phyloP scores from a whole-genome alignment of 2,329 filamentous ascomycete species.

The Fusarium hainanense region DNA sequence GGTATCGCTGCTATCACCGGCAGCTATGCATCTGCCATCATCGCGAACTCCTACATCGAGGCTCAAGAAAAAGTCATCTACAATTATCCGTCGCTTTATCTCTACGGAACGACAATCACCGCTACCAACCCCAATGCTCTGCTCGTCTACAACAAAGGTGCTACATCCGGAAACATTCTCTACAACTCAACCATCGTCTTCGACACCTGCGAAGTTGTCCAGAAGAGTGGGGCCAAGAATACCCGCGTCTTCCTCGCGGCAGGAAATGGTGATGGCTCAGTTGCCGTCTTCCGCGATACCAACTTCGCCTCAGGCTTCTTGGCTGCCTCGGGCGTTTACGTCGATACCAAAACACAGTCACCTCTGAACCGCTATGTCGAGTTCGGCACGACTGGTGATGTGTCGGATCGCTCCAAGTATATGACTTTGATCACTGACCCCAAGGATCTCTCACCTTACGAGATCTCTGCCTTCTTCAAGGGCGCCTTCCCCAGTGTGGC shows the following conservation, averaged over 20 bases:
- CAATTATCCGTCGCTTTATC: constrained; percentile 54
- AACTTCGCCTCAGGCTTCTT: constrained; percentile 51
- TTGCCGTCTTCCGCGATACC: constrained; percentile 55
- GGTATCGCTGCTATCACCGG: constrained; percentile 47
- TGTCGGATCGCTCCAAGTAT: constrained; percentile 49
- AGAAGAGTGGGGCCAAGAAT: constrained; percentile 47
- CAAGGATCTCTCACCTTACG: constrained; percentile 46
- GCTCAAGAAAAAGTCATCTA: constrained; percentile 56
- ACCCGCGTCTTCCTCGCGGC: constrained; percentile 56
- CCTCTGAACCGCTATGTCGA: constrained; percentile 54
- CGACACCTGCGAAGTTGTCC: constrained; percentile 53
- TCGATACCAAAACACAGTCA: constrained; percentile 49
- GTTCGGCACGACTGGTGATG: constrained; percentile 53
- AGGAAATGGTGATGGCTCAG: constrained; percentile 54
- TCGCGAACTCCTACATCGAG: constrained; percentile 59
- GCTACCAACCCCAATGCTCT: constrained; percentile 49
- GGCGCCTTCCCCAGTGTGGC: constrained; percentile 19
- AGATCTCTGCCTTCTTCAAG: constrained; percentile 34
- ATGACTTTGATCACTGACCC: constrained; percentile 49
- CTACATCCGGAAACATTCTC: constrained; percentile 37
- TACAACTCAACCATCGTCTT: constrained; percentile 56
- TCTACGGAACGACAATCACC: constrained; percentile 57
- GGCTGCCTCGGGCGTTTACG: constrained; percentile 49
- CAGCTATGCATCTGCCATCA: constrained; percentile 50
- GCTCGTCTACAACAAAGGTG: constrained; percentile 54